Conservation (phyloP, 1,284 basidiomycete species). For the Phaffia rhodozyma region DNA sequence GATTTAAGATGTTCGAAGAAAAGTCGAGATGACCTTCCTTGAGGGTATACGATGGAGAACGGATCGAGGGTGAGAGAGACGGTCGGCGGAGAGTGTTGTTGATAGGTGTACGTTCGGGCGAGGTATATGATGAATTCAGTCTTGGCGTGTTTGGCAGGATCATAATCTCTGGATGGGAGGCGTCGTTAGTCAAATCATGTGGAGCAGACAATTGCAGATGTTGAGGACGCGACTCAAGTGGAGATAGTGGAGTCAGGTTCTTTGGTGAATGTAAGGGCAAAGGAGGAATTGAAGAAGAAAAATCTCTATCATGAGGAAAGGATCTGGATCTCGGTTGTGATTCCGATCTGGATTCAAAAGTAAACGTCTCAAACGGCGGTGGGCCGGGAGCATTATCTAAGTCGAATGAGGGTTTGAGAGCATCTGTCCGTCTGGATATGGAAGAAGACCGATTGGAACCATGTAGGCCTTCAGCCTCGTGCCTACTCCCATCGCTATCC, state of each 20-base stretch:
- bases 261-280: neutral
- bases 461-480: neutral
- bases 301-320: too few species aligned
- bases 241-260: neutral
- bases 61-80: neutral
- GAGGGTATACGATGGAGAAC: neutral
- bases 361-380: neutral
- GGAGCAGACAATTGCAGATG: neutral
- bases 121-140: too few species aligned
- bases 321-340: too few species aligned
- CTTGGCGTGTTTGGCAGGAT: too few species aligned
- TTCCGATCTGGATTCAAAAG: too few species aligned
- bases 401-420: neutral
- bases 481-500: constrained; percentile 12
- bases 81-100: neutral
- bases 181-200: neutral
- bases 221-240: neutral
- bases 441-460: neutral
- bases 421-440: neutral
- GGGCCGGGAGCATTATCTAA: neutral
- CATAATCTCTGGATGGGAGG: neutral
- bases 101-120: neutral
- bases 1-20: neutral
- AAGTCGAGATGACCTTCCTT: neutral
- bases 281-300: too few species aligned